phyloP scores from a whole-genome alignment of 108 stramenopile species.

The Schizochytrium sp. region DNA sequence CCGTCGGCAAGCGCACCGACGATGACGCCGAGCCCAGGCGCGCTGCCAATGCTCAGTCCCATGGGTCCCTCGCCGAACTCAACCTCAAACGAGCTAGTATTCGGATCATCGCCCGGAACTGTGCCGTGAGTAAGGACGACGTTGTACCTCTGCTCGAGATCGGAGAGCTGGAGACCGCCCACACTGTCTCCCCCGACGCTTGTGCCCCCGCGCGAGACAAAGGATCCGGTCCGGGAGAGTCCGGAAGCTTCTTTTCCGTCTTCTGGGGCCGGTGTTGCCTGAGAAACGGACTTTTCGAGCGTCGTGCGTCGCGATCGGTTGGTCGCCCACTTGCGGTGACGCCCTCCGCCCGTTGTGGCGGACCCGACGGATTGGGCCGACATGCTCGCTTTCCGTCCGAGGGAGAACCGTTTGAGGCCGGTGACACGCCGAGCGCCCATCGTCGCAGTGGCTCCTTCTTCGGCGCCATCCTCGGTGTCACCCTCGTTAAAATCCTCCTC shows the following conservation, averaged over 20 bases:
- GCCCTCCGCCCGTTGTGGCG: not conserved
- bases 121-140: not conserved
- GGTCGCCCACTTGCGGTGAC: not conserved
- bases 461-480: not conserved
- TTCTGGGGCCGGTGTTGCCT: not conserved
- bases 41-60: not conserved
- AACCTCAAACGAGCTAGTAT: not conserved
- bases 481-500: not conserved
- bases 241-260: not conserved
- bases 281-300: not conserved
- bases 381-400: not conserved
- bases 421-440: no score
- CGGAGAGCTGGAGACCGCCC: not conserved
- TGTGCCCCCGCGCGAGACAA: not conserved
- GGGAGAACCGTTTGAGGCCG: not conserved
- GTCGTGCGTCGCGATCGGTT: not conserved
- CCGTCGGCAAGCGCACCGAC: not conserved
- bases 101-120: not conserved
- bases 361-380: not conserved
- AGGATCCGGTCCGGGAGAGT: not conserved
- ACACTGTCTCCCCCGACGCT: not conserved
- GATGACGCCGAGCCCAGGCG: not conserved
- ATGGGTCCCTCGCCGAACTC: not conserved
- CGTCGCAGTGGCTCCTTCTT: no score
- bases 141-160: constrained; percentile 14